Conservation (phyloP, 2,329 filamentous ascomycete genomes). For the Paraphaeosphaeria minitans region DNA sequence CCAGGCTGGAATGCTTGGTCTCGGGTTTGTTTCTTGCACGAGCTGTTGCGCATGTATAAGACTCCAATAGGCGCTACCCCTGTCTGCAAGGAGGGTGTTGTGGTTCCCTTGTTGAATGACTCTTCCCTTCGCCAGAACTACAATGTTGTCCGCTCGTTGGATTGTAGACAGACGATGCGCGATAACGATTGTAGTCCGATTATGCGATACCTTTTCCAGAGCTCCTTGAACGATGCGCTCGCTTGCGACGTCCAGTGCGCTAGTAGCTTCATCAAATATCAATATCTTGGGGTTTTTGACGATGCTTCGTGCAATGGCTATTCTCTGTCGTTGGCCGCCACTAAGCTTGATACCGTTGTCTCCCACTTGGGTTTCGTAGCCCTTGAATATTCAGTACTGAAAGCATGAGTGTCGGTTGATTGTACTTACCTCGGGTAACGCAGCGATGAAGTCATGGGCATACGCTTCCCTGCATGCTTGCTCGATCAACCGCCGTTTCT, state of each 20-base stretch:
- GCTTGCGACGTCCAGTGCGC: slow-evolving; percentile 44
- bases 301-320: slow-evolving; percentile 50
- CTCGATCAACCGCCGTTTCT: slow-evolving; percentile 67
- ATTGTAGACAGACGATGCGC: slow-evolving; percentile 76
- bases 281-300: slow-evolving; percentile 47
- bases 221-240: slow-evolving; percentile 46
- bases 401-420: too few species aligned
- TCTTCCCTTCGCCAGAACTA: slow-evolving; percentile 71
- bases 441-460: slow-evolving; percentile 84
- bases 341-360: slow-evolving; percentile 89
- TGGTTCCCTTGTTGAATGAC: slow-evolving; percentile 76
- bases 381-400: slow-evolving; percentile 63
- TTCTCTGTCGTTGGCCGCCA: slow-evolving; percentile 84
- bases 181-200: slow-evolving; percentile 69
- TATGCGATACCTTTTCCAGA: slow-evolving; percentile 40
- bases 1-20: neutral
- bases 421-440: slow-evolving; percentile 51
- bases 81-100: slow-evolving; percentile 64
- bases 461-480: slow-evolving; percentile 77
- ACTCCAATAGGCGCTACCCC: slow-evolving; percentile 65
- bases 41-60: slow-evolving; percentile 58
- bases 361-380: slow-evolving; percentile 89
- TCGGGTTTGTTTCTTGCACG: neutral
- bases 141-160: slow-evolving; percentile 71
- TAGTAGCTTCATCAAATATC: slow-evolving; percentile 43